These are phyloP conservation scores for Suillus plorans DNA, from an alignment of 768 basidiomycete species.

Conservation along the genomic window DNA sequence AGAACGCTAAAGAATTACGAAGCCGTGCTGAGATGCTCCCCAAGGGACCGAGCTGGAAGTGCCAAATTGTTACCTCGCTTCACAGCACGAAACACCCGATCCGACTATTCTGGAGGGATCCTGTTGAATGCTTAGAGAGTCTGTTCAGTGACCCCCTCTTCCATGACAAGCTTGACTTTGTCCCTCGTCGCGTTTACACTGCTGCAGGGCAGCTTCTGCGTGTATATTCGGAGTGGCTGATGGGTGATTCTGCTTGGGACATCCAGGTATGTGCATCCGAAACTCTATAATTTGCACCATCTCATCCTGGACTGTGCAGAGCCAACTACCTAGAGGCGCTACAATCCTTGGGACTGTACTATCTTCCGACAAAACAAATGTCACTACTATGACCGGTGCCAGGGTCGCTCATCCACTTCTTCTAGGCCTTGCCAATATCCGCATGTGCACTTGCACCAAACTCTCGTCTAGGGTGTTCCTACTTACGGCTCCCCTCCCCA, in stretches of 20 bases:
- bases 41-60: conserved; percentile 22
- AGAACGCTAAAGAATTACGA: conserved; percentile 26
- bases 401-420: conserved; percentile 13
- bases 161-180: conserved; percentile 19
- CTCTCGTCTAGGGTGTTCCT: background rate
- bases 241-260: conserved; percentile 24
- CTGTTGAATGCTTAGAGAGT: conserved; percentile 22
- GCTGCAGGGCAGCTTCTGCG: conserved; percentile 7
- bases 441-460: conserved; percentile 14
- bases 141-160: conserved; percentile 23
- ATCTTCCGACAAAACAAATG: conserved; percentile 33
- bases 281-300: background rate
- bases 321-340: too few species aligned
- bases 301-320: conserved; percentile 13
- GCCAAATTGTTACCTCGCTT: conserved; percentile 3
- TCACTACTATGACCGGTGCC: conserved; percentile 8
- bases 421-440: conserved; percentile 15
- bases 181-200: conserved; percentile 10
- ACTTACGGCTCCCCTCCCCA: too few species aligned
- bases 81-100: conserved; percentile 22
- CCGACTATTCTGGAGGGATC: conserved; percentile 24
- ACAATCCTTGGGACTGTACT: conserved; percentile 31
- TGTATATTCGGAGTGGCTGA: conserved; percentile 23
- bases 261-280: conserved; percentile 18
- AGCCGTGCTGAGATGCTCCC: conserved; percentile 20